A percentile compares a stretch with the other conserved stretches of the same genome.
These are phyloP conservation scores for Collybiopsis confluens DNA, from an alignment of 768 basidiomycete species.

Conservation along the genomic window DNA sequence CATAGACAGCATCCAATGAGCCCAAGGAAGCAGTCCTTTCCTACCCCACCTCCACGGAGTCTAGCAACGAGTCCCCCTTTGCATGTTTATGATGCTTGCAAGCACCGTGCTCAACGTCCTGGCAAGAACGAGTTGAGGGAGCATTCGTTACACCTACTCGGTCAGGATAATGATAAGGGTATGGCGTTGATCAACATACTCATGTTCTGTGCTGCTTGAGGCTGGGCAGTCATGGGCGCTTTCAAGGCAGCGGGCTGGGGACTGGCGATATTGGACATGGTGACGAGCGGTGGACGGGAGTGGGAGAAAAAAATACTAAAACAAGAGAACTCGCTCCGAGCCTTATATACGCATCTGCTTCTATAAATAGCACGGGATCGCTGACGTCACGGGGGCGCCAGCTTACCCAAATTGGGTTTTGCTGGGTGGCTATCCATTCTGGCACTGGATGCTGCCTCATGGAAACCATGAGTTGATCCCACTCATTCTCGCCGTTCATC, in stretches of 20 bases:
- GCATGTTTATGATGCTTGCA: slow-evolving; percentile 34
- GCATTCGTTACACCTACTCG: slow-evolving; percentile 43
- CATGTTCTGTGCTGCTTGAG: slow-evolving; percentile 59
- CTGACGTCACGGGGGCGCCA: no score
- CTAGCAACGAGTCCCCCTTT: slow-evolving; percentile 35
- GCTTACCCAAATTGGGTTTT: no score
- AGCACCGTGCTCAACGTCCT: slow-evolving; percentile 24
- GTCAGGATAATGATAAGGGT: not conserved
- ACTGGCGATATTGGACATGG: slow-evolving; percentile 19
- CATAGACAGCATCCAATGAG: slow-evolving; percentile 65
- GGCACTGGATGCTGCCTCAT: not conserved
- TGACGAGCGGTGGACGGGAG: no score
- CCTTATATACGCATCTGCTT: no score
- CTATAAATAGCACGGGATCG: no score
- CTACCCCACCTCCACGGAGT: slow-evolving; percentile 70
- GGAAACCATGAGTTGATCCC: not conserved
- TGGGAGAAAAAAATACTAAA: no score
- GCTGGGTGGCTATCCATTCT: no score
- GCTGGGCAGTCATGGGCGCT: slow-evolving; percentile 43
- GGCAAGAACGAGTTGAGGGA: slow-evolving; percentile 20
- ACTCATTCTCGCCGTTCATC: slow-evolving; percentile 9
- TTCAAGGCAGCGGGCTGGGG: slow-evolving; percentile 20
- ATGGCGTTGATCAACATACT: slow-evolving; percentile 38
- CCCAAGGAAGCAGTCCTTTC: slow-evolving; percentile 65
- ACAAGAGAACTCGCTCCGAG: no score